Percentiles rank a stretch among this genome's conserved stretches.
Conservation (phyloP, 768 basidiomycete species). For the Suillus variegatus region DNA sequence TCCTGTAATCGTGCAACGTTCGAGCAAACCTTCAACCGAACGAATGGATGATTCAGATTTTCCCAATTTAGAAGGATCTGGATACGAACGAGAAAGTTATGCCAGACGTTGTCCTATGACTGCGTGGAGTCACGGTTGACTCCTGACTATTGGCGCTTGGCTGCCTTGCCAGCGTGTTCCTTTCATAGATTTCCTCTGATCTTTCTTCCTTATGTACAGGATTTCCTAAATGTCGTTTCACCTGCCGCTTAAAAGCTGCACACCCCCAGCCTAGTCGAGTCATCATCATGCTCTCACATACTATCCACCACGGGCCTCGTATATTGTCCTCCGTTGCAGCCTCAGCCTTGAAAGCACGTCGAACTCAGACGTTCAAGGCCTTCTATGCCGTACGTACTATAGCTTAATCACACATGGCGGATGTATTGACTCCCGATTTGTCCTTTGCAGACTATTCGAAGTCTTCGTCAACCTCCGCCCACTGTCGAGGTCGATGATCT, state of each 20-base stretch:
- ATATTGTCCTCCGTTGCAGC: slow-evolving; percentile 27
- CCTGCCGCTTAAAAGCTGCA: slow-evolving; percentile 21
- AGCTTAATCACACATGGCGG: too few relatives aligned
- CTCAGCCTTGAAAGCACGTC: slow-evolving; percentile 36
- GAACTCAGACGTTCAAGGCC: slow-evolving; percentile 46
- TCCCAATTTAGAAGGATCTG: background rate
- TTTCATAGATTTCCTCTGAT: slow-evolving; percentile 2
- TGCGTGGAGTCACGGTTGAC: background rate
- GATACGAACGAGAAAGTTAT: background rate
- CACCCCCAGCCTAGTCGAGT: slow-evolving; percentile 8
- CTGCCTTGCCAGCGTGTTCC: slow-evolving; percentile 3
- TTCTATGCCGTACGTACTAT: slow-evolving; percentile 53
- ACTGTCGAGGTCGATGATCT: slow-evolving; percentile 25
- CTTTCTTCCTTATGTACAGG: slow-evolving; percentile 6
- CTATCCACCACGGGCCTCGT: slow-evolving; percentile 27
- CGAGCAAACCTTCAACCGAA: background rate
- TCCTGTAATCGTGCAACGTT: slow-evolving; percentile 1
- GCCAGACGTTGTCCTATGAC: slow-evolving; percentile 1
- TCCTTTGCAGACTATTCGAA: slow-evolving; percentile 29
- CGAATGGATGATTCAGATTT: background rate
- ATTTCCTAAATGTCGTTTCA: slow-evolving; percentile 7
- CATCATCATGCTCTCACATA: slow-evolving; percentile 45
- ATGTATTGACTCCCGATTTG: slow-evolving; percentile 21
- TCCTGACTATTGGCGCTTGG: background rate
- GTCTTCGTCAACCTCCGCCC: slow-evolving; percentile 23